Percentiles rank a stretch among this genome's conserved stretches.
Evolutionary conservation across 768 basidiomycete species (phyloP).

Genomic region (Paxillus rubicundulus): DNA sequence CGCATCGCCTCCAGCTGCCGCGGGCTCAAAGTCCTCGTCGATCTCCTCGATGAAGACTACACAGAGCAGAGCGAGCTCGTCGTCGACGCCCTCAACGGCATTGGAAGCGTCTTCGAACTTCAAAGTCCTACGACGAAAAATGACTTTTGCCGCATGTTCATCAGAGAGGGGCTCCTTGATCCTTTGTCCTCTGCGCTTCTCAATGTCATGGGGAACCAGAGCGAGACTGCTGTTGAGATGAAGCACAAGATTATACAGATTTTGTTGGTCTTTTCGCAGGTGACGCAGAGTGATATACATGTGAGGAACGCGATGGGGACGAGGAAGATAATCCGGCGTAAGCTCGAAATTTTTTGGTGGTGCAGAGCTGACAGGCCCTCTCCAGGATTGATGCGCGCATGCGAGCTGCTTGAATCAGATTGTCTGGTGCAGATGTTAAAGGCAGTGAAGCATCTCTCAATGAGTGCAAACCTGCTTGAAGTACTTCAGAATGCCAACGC

Average conservation of each 20-base stretch:
- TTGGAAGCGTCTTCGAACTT: conserved; percentile 92
- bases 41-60: conserved; percentile 96
- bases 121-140: conserved; percentile 96
- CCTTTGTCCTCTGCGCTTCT: conserved; percentile 88
- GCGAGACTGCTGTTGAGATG: conserved; percentile 63
- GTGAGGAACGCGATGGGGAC: conserved; percentile 91
- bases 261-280: conserved; percentile 88
- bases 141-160: conserved; percentile 98
- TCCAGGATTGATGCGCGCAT: conserved; percentile 81
- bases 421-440: conserved; percentile 88
- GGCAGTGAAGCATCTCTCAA: conserved; percentile 94
- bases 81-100: conserved; percentile 90
- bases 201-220: conserved; percentile 79
- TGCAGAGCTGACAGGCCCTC: conserved; percentile 2
- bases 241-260: conserved; percentile 90
- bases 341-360: conserved; percentile 31
- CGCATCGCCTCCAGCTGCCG: conserved; percentile 62
- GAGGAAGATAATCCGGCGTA: conserved; percentile 84
- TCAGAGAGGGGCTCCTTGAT: conserved; percentile 90
- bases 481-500: conserved; percentile 95
- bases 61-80: conserved; percentile 87
- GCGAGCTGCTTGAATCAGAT: conserved; percentile 83
- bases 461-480: conserved; percentile 86
- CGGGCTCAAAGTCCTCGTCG: conserved; percentile 90
- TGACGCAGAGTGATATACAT: conserved; percentile 92